Evolutionary conservation across 2,329 filamentous ascomycete genomes (phyloP), one percentile per base, ranked within the genome.

Genomic region (Ophiostoma quercus): DNA sequence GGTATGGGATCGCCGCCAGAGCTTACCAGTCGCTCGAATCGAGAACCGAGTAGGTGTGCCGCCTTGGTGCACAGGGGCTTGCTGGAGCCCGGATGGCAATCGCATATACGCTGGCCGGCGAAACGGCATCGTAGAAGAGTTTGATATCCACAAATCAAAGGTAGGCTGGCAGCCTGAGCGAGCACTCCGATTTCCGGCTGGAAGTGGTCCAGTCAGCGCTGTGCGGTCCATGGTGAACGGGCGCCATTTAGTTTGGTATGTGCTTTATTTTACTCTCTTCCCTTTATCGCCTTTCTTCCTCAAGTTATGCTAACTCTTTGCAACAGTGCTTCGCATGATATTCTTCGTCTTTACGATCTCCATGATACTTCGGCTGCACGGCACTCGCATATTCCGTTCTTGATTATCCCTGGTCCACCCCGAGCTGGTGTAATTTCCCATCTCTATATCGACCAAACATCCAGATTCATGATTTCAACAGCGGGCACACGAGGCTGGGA

Each of bases 11-110:
- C 84, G 90, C 2, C 88, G 95, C 25, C 87, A 91, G 73, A 86
- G 86, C 0, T 85, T 90, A 47, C 90, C 94, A 0, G 84, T 97
- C 1, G 93, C 95, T 2, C 88, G 89, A 37, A 94, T 98, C 70
- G 83, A 84, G 1, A 92, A 91, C 22, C 84, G 88, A 12, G 86
- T 88, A 12, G 88, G 88, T 22, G 91, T 92, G 0, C 94, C 95
- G 0, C 95, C 94, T 0, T 99, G 94, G 94, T 98, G 94, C 79
- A 97, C 97, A 88, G 94, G 92, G 74, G 92, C 93, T 0, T 97
- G 93, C 81, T 99, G 95, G 95, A 94, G 91, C 69, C 93, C 93
- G 0, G 92, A 97, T 77, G 95, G 95, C 16, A 98, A 98, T 79
- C 92, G 88, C 79, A 94, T 99, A 75, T 99, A 97, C 79, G 94